Conservation (phyloP, 805 yeast genomes). For the Saturnispora gosingensis region DNA sequence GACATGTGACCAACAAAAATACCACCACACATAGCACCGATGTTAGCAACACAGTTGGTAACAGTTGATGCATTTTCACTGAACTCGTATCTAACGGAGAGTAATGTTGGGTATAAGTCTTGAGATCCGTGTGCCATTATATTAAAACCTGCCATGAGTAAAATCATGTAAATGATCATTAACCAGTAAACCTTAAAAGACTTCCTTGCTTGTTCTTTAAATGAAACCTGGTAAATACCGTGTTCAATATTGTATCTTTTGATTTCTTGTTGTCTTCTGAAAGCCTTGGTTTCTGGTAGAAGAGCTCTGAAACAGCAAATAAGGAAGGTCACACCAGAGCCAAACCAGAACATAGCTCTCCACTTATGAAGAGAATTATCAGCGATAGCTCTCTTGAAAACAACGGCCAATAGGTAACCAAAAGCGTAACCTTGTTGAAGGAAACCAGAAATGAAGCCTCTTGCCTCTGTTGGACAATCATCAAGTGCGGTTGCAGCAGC, state of each 20-base stretch:
- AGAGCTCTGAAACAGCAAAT: constrained; percentile 34
- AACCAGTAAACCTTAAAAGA: constrained; percentile 48
- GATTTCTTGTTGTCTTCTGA: constrained; percentile 32
- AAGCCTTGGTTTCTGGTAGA: constrained; percentile 47
- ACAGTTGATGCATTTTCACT: constrained; percentile 40
- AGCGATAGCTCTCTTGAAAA: constrained; percentile 55
- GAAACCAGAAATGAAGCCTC: constrained; percentile 55
- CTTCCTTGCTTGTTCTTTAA: constrained; percentile 11
- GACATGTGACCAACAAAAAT: constrained; percentile 45
- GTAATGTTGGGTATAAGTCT: constrained; percentile 50
- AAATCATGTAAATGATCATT: constrained; percentile 43
- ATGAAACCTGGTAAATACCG: constrained; percentile 26
- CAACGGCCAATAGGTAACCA: constrained; percentile 57
- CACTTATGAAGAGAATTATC: constrained; percentile 44
- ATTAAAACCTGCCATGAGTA: constrained; percentile 56
- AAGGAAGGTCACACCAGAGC: constrained; percentile 46
- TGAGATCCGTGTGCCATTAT: constrained; percentile 57
- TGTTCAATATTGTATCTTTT: constrained; percentile 25
- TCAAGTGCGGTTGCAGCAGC: constrained; percentile 47
- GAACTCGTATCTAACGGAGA: constrained; percentile 37
- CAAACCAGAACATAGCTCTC: constrained; percentile 63
- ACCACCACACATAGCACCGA: constrained; percentile 54
- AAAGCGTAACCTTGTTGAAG: constrained; percentile 77
- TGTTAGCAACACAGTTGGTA: constrained; percentile 46
- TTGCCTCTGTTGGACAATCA: constrained; percentile 42